Evolutionary conservation across 2,329 filamentous ascomycete genomes (phyloP).

Genomic region (Nakataea oryzae): DNA sequence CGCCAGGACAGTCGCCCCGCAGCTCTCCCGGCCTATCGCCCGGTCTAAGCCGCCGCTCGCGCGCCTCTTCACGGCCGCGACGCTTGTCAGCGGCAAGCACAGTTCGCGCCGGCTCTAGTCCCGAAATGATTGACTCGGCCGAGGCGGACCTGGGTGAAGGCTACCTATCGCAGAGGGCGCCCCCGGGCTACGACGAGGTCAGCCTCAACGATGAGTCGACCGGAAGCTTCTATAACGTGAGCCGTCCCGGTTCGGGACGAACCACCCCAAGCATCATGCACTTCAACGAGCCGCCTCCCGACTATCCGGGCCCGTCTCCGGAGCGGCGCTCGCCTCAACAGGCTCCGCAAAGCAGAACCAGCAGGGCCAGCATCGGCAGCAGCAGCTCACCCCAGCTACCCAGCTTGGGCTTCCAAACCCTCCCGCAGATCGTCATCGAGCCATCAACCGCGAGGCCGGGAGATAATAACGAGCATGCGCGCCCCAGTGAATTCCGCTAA

Average conservation of each 20-base stretch:
- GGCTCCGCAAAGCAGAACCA: background rate
- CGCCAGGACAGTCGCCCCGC: background rate
- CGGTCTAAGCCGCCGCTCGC: constrained; percentile 10
- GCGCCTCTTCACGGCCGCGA: constrained; percentile 4
- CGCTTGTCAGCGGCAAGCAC: constrained; percentile 7
- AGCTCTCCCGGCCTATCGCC: constrained; percentile 6
- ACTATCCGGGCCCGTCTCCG: constrained; percentile 31
- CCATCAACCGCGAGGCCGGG: constrained; percentile 31
- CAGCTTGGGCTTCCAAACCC: constrained; percentile 33
- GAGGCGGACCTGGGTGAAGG: constrained; percentile 33
- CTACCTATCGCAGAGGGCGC: constrained; percentile 30
- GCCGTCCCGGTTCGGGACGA: constrained; percentile 20
- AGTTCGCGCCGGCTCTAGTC: constrained; percentile 35
- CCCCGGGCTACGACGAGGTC: constrained; percentile 30
- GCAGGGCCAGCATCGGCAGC: constrained; percentile 20
- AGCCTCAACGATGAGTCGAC: constrained; percentile 7
- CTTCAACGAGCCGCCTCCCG: constrained; percentile 37
- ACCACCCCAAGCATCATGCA: constrained; percentile 12
- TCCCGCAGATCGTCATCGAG: constrained; percentile 51
- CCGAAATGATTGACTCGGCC: constrained; percentile 35
- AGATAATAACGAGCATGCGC: background rate
- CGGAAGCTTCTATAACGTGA: constrained; percentile 7
- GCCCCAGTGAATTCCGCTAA: background rate
- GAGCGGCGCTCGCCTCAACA: constrained; percentile 18
- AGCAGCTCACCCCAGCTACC: constrained; percentile 37